A percentile compares a stretch with the other conserved stretches of the same genome.
phyloP scores from a whole-genome alignment of 2,329 filamentous ascomycete genomes.

The Botrytis pseudocinerea region DNA sequence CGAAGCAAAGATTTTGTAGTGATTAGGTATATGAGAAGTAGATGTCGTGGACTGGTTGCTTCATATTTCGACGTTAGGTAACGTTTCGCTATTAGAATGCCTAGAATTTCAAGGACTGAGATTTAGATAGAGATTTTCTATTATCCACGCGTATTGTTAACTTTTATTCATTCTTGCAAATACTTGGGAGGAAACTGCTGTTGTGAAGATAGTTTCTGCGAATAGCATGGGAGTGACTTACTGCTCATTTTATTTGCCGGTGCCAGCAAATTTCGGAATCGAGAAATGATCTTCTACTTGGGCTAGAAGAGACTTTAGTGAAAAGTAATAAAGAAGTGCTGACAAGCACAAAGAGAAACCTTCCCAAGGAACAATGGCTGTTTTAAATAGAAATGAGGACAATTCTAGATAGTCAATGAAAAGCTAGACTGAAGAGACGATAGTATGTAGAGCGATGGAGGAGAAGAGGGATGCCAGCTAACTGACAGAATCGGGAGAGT shows the following conservation, averaged over 20 bases:
- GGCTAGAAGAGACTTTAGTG: no score
- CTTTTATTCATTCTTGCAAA: rapidly evolving
- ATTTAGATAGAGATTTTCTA: background rate
- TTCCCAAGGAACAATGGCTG: background rate
- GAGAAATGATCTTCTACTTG: background rate
- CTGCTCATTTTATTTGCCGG: no score
- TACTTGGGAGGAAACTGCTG: background rate
- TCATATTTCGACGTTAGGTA: background rate
- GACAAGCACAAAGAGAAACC: background rate
- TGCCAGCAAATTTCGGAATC: background rate
- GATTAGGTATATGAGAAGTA: background rate
- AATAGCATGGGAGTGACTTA: background rate
- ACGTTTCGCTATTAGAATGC: background rate
- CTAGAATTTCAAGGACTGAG: background rate
- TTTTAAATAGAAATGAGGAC: background rate
- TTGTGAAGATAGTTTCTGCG: background rate
- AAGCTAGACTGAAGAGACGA: background rate
- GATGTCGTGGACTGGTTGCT: background rate
- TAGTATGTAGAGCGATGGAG: background rate
- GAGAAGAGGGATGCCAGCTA: background rate
- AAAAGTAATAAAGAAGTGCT: no score
- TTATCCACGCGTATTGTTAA: background rate
- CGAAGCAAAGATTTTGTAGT: rapidly evolving
- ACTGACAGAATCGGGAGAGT: rapidly evolving
- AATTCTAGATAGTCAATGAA: background rate